Base-by-base conservation (phyloP, 2,329 filamentous ascomycete genomes). In the Cladosporium sp. region DNA sequence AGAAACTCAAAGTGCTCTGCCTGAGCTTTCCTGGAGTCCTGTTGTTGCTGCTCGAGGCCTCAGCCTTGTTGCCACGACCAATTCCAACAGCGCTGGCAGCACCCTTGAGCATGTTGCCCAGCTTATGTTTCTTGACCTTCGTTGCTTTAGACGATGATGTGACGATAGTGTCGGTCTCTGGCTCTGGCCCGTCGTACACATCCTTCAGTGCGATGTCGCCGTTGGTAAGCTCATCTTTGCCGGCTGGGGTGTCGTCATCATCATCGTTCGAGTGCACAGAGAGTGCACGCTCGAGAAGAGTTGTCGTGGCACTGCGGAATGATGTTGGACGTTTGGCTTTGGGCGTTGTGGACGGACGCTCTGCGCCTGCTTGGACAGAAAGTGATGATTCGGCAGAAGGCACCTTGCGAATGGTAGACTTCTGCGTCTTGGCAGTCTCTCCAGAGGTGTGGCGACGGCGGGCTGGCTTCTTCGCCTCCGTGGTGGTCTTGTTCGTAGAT, bases 1-100 rank as follows among this genome's bases (percentile, higher is more conserved):
- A 66, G 65, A 72, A 72, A 23, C 35, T 65, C 29, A 72, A 53
- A 66, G 69, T 72, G 59, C 67, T 71, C 66, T 72, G 70, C 69
- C 65, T 71, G 64, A 69, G 53, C 14, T 44, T 65, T n/a, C 65
- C 55, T 10, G 59, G 53, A 46, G 56, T 53, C 31, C 46, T 56
- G 21, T 37, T 62, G 35, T 40, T 66, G 46, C 59, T 62, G 61
- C 50, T 56, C 5, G 61, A 56, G 11, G 26, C 18, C 26, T 63
- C 61, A 11, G 46, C 46, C 23, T 66, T 65, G 65, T 62, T 69
- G 65, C 67, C 62, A 29, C 65, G 64, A 3, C 69, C 67, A n/a
- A 68, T 67, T 60, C 67, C 69, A n/a, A 67, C 49, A 52, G 65
- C 65, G 11, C 63, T 46, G 28, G 56, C 63, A 29, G 53, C 56